A percentile compares a stretch with the other conserved stretches of the same genome.
Conservation (phyloP, 202 grass and related monocot species). For the Bolboschoenoplectus hybrid region DNA sequence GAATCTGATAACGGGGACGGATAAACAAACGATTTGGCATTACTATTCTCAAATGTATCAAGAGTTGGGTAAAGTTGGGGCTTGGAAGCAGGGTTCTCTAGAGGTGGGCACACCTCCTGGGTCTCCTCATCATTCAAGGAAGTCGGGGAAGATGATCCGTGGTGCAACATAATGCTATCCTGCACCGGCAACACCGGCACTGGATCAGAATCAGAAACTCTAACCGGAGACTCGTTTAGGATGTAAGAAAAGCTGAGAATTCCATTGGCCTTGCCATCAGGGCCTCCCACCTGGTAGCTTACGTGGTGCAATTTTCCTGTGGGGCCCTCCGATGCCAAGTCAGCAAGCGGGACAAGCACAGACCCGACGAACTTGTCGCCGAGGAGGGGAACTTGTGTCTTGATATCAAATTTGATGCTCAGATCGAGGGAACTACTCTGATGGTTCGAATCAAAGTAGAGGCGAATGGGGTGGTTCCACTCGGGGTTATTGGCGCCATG, state of each 20-base stretch:
- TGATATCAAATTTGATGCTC: conserved; percentile 58
- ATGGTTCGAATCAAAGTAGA: conserved; percentile 32
- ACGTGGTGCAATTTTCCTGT: conserved; percentile 38
- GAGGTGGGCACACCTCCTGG: conserved; percentile 27
- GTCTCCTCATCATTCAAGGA: neutral
- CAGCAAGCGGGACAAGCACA: conserved; percentile 48
- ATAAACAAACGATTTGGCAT: neutral
- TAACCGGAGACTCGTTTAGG: conserved; percentile 31
- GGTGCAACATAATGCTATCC: neutral
- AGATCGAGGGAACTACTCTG: neutral
- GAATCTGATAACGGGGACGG: conserved; percentile 1
- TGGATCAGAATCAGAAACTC: neutral
- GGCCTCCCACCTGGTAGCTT: conserved; percentile 52
- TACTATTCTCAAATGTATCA: neutral
- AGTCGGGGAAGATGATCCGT: neutral
- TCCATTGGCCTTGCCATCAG: conserved; percentile 58
- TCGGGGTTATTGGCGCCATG: conserved; percentile 52
- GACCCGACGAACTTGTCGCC: conserved; percentile 54
- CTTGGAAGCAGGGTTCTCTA: neutral
- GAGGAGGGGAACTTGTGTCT: conserved; percentile 52
- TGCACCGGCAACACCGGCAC: neutral
- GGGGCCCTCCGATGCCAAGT: conserved; percentile 47
- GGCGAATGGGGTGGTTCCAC: conserved; percentile 61
- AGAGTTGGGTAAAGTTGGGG: conserved; percentile 9
- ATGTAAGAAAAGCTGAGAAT: conserved; percentile 69